Base-by-base conservation (phyloP, 306 rosid genomes). In the Mucuna pruriens region DNA sequence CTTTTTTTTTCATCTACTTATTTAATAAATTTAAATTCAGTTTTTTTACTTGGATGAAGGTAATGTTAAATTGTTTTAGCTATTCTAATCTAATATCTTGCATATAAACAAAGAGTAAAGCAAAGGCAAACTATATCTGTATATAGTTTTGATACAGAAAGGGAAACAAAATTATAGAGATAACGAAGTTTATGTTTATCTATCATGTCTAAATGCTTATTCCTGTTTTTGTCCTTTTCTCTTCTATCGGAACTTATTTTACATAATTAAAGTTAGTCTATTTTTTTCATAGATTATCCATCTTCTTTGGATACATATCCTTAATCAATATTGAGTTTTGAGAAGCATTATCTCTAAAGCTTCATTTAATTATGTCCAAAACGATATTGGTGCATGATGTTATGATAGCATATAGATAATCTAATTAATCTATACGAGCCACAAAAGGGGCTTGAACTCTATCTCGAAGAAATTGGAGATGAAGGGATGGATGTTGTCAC, bases 401-500 rank as follows among this genome's bases (percentile, higher is more conserved):
- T 60, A 83, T 77, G 75, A 83, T 77, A 11, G 46, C 65, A 58
- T 19, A 45, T 45, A 44, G 46, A 82, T 82, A 82, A 83, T 54
- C 12, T 61, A 61, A 61, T 29, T 71, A 77, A 71, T 77, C 3
- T 31, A 72, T 72, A 34, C 29, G 71, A 64, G 39, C 16, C 46
- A 44, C 65, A 63, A 62, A 83, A 83, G 34, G 70, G 71, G 38
- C 75, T 63, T 78, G 51, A 78, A 25, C 62, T 72, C 83, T 78
- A 63, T 77, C 46, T 42, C 31, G 34, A 33, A 73, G 84, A 84
- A 55, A 79, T 64, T 72, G 57, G 60, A 62, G 71, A 69, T 64
- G 79, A 83, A 71, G 51, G 31, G 85, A 71, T 61, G 7, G 71
- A 45, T 45, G 48, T 67, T 85, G 85, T 66, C 83, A 76, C 31